These are phyloP conservation scores for Aspergillus neoniger DNA, from an alignment of 2,329 filamentous ascomycete genomes.

Conservation along the genomic window DNA sequence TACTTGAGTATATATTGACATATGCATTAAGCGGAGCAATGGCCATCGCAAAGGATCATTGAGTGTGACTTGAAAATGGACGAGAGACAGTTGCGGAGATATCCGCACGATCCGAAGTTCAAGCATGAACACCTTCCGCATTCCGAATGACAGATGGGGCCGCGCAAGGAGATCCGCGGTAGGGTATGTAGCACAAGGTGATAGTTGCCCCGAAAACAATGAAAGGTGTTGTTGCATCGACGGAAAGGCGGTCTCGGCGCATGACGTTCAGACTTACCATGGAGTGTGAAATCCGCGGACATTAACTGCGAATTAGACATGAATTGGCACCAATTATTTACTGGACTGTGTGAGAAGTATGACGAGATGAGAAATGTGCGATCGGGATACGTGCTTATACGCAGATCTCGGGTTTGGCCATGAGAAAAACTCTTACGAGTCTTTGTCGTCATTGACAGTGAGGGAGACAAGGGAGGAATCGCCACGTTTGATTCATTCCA, in stretches of 20 bases:
- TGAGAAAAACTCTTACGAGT: too few relatives aligned
- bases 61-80: neutral
- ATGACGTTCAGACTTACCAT: neutral
- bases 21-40: neutral
- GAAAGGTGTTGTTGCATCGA: neutral
- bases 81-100: neutral
- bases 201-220: neutral
- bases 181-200: neutral
- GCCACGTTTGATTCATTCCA: too few relatives aligned
- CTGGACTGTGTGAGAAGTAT: too few relatives aligned
- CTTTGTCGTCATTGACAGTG: too few relatives aligned
- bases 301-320: neutral
- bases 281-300: neutral
- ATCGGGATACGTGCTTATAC: too few relatives aligned
- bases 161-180: neutral
- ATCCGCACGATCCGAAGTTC: neutral
- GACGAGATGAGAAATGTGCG: too few relatives aligned
- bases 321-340: too few relatives aligned
- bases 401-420: too few relatives aligned
- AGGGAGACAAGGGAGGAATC: too few relatives aligned
- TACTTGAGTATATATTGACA: too few relatives aligned
- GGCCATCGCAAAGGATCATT: neutral
- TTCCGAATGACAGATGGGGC: neutral
- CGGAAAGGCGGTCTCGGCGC: neutral
- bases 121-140: neutral